Base-by-base conservation (phyloP, 306 rosid species). In the Parietaria judaica region DNA sequence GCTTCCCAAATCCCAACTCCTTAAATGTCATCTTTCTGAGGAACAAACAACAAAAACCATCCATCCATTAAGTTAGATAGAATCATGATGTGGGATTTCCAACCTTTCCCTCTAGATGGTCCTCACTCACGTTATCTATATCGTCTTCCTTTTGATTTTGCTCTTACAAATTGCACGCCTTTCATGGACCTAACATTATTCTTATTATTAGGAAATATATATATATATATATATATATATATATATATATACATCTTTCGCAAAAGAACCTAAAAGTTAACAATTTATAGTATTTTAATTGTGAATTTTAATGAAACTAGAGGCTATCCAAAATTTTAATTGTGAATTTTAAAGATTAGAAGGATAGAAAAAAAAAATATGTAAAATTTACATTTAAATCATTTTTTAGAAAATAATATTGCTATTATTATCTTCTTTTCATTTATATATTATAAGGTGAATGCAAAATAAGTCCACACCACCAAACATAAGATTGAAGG, bases 1-100 rank as follows among this genome's bases (percentile, higher is more conserved):
- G 58, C 71, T 17, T 39, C 51, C 52, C 65, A 67, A 37, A 7
- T 35, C 59, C 60, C 65, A 67, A 37, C 12, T 35, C 59, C 60
- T 1, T 41, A 47, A 51, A 58, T 57, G 65, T 57, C 50, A 7
- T 58, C 54, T 56, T 41, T 41, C 52, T 38, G 14, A 49, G 23
- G 31, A 63, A 56, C 60, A 63, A 70, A 58, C 58, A 36, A 37
- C 54, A 47, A 3, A 3, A 5, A 6, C 58, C 13, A 41, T 41
- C 13, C 60, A 41, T 46, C 16, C 15, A 48, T 51, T 31, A 45
- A 8, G 15, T 16, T 31, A 8, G 17, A 3, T 48, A 31, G 45
- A 54, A 16, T 5, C 0, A 41, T 41, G 34, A 52, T 61, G 10
- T 36, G 65, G 14, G 4, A 8, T 15, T 16, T 10, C 11, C 4